These are phyloP conservation scores for Arachnomyces sp. DNA, from an alignment of 2,329 filamentous ascomycete species.

Conservation along the genomic window DNA sequence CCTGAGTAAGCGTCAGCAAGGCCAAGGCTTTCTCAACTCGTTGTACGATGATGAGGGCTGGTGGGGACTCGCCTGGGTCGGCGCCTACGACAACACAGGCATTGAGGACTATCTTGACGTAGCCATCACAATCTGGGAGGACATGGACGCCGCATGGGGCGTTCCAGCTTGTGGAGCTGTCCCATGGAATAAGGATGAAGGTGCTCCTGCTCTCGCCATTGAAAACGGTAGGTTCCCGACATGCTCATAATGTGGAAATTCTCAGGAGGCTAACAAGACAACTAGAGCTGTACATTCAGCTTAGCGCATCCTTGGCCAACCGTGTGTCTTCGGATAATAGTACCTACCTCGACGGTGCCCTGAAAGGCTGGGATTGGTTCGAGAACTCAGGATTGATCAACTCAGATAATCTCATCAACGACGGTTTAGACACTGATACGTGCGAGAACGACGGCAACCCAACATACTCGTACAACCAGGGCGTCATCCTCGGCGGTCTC, in stretches of 20 bases:
- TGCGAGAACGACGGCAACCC: constrained; percentile 46
- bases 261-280: too few species aligned
- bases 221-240: constrained; percentile 34
- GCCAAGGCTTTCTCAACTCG: constrained; percentile 30
- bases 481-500: background rate
- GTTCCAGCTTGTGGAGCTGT: constrained; percentile 26
- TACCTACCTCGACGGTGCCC: constrained; percentile 40
- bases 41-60: constrained; percentile 49
- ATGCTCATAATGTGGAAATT: too few species aligned
- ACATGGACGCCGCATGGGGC: constrained; percentile 38
- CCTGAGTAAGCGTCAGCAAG: background rate
- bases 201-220: constrained; percentile 46
- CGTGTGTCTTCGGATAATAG: constrained; percentile 31
- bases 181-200: constrained; percentile 23
- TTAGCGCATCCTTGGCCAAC: constrained; percentile 50
- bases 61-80: constrained; percentile 50
- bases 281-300: constrained; percentile 46
- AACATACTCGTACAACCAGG: constrained; percentile 1
- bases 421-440: constrained; percentile 41
- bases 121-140: constrained; percentile 43
- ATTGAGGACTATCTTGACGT: constrained; percentile 39
- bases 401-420: constrained; percentile 44
- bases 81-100: constrained; percentile 45
- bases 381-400: constrained; percentile 41
- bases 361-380: constrained; percentile 47